These are phyloP conservation scores for Choiromyces venosus DNA, from an alignment of 495 filamentous ascomycete genomes.

Conservation along the genomic window DNA sequence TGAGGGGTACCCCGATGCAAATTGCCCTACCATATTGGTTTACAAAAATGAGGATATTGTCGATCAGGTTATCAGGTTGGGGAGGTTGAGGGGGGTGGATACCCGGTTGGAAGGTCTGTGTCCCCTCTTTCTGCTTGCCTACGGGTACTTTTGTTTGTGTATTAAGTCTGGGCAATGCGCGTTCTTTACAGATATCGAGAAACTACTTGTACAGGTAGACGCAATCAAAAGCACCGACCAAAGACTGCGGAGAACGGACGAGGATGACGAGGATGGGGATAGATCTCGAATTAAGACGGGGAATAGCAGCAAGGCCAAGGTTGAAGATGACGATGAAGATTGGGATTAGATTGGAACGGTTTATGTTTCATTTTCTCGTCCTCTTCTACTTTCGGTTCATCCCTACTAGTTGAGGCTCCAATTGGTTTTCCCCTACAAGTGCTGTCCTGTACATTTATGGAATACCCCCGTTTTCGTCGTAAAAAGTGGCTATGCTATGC, in stretches of 20 bases:
- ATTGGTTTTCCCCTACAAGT: not conserved
- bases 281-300: slow-evolving; percentile 40
- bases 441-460: not conserved
- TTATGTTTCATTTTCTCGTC: not conserved
- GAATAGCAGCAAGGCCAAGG: slow-evolving; percentile 39
- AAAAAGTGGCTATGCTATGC: not conserved
- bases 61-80: slow-evolving; percentile 79
- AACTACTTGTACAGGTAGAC: slow-evolving; percentile 71
- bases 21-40: slow-evolving; percentile 88
- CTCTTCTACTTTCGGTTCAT: slow-evolving; percentile 1
- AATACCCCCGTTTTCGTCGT: not conserved
- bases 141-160: not conserved
- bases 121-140: slow-evolving; percentile 6
- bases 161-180: not conserved
- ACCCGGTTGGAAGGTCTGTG: slow-evolving; percentile 59
- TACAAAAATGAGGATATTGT: slow-evolving; percentile 89
- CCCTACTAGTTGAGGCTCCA: slow-evolving; percentile 6
- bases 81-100: slow-evolving; percentile 63
- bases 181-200: slow-evolving; percentile 54
- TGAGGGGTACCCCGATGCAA: slow-evolving; percentile 89
- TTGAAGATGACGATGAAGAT: slow-evolving; percentile 57
- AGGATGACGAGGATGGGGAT: slow-evolving; percentile 56
- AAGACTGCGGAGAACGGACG: slow-evolving; percentile 61
- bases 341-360: slow-evolving; percentile 59
- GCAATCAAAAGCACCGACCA: slow-evolving; percentile 71